Base-by-base conservation (phyloP, 2,329 filamentous ascomycete genomes). In the Claviceps sp. region DNA sequence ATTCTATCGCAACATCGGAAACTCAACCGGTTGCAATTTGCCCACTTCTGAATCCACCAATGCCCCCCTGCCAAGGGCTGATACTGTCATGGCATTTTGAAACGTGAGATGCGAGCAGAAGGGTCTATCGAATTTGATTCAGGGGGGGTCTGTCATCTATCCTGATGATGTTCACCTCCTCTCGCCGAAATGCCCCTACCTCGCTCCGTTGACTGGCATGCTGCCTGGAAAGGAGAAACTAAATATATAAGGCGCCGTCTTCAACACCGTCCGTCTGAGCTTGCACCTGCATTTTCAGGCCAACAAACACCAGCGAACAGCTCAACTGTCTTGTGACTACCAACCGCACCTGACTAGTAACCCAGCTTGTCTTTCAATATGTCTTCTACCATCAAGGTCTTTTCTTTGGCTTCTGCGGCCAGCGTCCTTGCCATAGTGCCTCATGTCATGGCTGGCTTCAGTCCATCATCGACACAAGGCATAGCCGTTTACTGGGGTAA, bases 401-500 rank as follows among this genome's bases (percentile, higher is more conserved):
- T 13, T 45, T 30, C 22, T n/a, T 30, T 30, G 43, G 43, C 55
- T 7, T 54, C 56, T 7, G 42, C 52, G 30, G 59, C 58, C 50
- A 54, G 58, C 55, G 22, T 58, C 37, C 55, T 65, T 20, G 57
- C 58, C 50, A 46, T 56, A n/a, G 54, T 64, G 20, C 65, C 69
- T 6, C 54, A 60, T 2, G 65, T 58, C n/a, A 56, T 65, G 37
- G 72, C 71, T 22, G 71, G 68, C 13, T 75, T 79, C 57, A 66
- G 73, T 54, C 55, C 75, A 4, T 61, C 60, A 16, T 70, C 72
- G 1, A 59, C 61, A 1, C 70, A 63, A 48, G 85, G 84, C 58
- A 61, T 86, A 51, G 81, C 76, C 30, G 71, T 85, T 1, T 86
- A 86, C 63, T 86, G 82, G 82, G 82, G 81, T 69, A 65, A 60